Conservation (phyloP, 257 asterid genomes). For the Henckelia pumila region DNA sequence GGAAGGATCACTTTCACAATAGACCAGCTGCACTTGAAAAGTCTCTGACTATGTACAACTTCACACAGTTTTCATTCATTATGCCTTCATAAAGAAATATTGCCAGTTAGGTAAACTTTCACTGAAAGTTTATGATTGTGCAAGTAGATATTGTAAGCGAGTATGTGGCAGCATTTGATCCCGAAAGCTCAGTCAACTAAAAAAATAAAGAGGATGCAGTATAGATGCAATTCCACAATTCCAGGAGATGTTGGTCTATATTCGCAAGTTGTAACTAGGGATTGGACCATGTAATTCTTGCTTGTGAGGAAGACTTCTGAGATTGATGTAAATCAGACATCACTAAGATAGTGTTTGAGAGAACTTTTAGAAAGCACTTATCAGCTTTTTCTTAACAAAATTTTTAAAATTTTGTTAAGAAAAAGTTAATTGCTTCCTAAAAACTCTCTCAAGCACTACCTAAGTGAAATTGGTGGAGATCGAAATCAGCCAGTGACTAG, state of each 20-base stretch:
- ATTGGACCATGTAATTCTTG: not conserved
- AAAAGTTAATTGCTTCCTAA: too few species aligned
- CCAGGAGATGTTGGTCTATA: too few species aligned
- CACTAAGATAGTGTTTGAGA: too few species aligned
- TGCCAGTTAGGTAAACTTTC: not conserved
- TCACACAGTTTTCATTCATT: not conserved
- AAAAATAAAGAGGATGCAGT: not conserved
- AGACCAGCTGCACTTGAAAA: not conserved
- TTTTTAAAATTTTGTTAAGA: too few species aligned
- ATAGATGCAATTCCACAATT: too few species aligned
- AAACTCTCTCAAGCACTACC: too few species aligned
- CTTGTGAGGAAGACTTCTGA: not conserved
- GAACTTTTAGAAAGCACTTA: too few species aligned
- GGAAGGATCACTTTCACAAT: not conserved
- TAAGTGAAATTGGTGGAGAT: not conserved
- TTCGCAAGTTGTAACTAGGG: too few species aligned
- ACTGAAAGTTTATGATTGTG: not conserved
- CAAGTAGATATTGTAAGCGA: too few species aligned
- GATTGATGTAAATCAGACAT: not conserved
- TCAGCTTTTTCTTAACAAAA: too few species aligned
- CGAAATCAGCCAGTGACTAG: too few species aligned
- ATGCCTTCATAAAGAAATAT: constrained; percentile 5
- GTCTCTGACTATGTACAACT: not conserved
- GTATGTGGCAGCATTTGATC: not conserved
- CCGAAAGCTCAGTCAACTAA: not conserved